Conservation (phyloP, 805 yeast genomes). For the Pichia nanzhaoensis region DNA sequence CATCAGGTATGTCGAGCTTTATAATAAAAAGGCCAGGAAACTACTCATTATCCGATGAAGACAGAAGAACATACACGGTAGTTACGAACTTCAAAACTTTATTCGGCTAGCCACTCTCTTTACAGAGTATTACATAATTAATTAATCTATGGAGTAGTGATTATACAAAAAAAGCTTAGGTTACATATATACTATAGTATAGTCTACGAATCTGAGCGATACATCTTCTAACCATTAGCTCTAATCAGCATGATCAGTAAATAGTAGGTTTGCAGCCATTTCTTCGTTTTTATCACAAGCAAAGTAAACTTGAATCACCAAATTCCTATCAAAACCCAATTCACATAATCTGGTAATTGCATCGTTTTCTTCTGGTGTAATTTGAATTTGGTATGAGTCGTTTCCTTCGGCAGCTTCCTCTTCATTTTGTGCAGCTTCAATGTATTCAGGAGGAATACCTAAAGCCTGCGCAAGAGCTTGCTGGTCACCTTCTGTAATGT, state of each 20-base stretch:
- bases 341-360: constrained; percentile 90
- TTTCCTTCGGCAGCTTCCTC: constrained; percentile 38
- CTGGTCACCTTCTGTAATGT: constrained; percentile 58
- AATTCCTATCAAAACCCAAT: constrained; percentile 82
- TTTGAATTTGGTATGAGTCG: constrained; percentile 33
- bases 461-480: constrained; percentile 42
- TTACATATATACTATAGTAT: neutral
- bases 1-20: constrained; percentile 51
- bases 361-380: constrained; percentile 77
- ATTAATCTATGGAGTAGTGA: neutral
- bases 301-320: constrained; percentile 88
- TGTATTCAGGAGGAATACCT: constrained; percentile 34
- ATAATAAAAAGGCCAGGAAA: constrained; percentile 77
- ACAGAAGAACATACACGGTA: constrained; percentile 21
- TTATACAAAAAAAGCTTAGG: neutral
- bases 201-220: neutral
- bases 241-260: constrained; percentile 45
- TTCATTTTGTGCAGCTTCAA: constrained; percentile 32
- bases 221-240: neutral
- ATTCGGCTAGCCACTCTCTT: constrained; percentile 2
- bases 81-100: constrained; percentile 29
- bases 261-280: constrained; percentile 86
- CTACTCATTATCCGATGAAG: constrained; percentile 37
- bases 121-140: neutral
- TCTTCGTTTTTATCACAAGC: constrained; percentile 98